These are phyloP conservation scores for Filosporella fistucella DNA, from an alignment of 495 filamentous ascomycete genomes.

Conservation along the genomic window DNA sequence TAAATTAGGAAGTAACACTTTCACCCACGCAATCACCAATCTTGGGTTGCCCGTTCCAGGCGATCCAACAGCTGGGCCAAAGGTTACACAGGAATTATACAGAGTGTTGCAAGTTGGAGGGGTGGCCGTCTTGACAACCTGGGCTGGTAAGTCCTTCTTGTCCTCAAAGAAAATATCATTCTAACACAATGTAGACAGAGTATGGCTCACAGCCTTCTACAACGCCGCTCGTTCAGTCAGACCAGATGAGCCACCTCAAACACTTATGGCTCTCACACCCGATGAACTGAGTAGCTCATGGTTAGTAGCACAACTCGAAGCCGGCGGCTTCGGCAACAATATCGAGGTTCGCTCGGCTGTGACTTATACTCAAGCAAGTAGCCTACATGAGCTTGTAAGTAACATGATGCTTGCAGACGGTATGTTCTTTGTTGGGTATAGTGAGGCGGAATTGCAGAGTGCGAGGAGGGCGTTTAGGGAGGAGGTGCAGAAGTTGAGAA, in stretches of 20 bases:
- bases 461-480: conserved; percentile 1
- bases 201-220: conserved; percentile 4
- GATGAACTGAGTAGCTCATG: background rate
- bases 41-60: background rate
- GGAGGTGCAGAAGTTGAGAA: conserved; percentile 12
- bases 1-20: background rate
- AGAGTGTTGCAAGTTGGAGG: conserved; percentile 9
- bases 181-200: conserved; percentile 3
- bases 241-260: background rate
- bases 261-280: background rate
- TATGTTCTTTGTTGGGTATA: conserved; percentile 14
- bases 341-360: background rate
- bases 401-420: conserved; percentile 17
- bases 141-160: conserved; percentile 5
- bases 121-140: conserved; percentile 12
- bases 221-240: background rate
- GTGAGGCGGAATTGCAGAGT: conserved; percentile 4
- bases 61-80: background rate
- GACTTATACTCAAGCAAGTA: conserved; percentile 10
- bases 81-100: conserved; percentile 7
- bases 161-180: background rate
- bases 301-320: conserved; percentile 10
- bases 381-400: conserved; percentile 10
- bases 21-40: conserved; percentile 7
- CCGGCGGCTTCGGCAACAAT: conserved; percentile 8